These are phyloP conservation scores for Aspergillus eucalypticola DNA, from an alignment of 2,329 filamentous ascomycete species.

Conservation along the genomic window DNA sequence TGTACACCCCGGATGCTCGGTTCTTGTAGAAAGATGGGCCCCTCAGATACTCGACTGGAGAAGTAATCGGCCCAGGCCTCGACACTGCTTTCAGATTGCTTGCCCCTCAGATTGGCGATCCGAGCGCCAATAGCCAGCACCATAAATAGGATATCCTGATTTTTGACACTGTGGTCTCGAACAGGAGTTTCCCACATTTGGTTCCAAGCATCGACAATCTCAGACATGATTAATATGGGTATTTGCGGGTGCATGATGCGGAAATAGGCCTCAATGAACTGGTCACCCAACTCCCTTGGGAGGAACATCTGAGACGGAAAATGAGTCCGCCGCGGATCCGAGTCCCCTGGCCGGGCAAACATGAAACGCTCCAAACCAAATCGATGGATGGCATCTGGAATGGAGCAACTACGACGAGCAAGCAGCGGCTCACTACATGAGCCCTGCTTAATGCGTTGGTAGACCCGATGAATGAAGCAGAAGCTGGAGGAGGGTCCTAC, in stretches of 20 bases:
- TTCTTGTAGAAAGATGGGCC: conserved; percentile 16
- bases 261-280: conserved; percentile 18
- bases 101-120: conserved; percentile 8
- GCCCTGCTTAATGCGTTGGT: conserved; percentile 15
- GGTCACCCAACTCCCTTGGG: conserved; percentile 8
- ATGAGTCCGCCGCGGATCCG: conserved; percentile 1
- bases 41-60: conserved; percentile 10
- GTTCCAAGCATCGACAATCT: conserved; percentile 14
- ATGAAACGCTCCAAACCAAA: conserved; percentile 19
- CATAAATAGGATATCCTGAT: conserved; percentile 18
- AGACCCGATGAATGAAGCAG: conserved; percentile 18
- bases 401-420: conserved; percentile 5
- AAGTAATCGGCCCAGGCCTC: conserved; percentile 18
- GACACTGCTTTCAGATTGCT: conserved; percentile 8
- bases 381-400: conserved; percentile 14
- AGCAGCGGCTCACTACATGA: conserved; percentile 11
- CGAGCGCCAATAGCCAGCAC: conserved; percentile 18
- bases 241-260: conserved; percentile 18
- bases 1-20: conserved; percentile 12
- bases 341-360: conserved; percentile 10
- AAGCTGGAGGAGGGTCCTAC: conserved; percentile 19
- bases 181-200: conserved; percentile 18
- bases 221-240: conserved; percentile 12
- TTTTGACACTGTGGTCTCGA: conserved; percentile 7
- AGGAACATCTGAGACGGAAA: conserved; percentile 14